phyloP scores from a whole-genome alignment of 2,329 filamentous ascomycete species.

The Fusarium sp. region DNA sequence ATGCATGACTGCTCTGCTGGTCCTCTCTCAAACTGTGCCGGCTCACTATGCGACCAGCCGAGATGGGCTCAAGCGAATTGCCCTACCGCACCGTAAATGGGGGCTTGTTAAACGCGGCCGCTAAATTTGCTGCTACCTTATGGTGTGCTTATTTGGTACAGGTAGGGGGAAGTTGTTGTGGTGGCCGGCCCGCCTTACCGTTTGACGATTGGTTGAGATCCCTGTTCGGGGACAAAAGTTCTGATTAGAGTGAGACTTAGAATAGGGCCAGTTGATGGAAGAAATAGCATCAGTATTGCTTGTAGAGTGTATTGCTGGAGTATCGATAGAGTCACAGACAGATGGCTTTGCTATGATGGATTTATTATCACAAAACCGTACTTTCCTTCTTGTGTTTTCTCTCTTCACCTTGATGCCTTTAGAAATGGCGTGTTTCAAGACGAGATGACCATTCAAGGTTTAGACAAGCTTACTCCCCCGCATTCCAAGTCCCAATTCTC shows the following conservation, averaged over 20 bases:
- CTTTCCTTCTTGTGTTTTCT: background rate
- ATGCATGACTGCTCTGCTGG: background rate
- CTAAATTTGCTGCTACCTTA: slow-evolving; percentile 10
- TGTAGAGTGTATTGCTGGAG: background rate
- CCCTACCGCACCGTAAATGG: background rate
- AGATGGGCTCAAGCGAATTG: slow-evolving; percentile 4
- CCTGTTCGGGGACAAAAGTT: slow-evolving; percentile 15
- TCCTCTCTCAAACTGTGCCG: slow-evolving; percentile 1
- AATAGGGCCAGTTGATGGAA: background rate
- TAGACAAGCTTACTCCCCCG: slow-evolving; percentile 35
- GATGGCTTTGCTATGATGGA: background rate
- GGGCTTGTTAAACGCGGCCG: slow-evolving; percentile 16
- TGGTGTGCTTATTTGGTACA: background rate
- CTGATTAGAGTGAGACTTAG: background rate
- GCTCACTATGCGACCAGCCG: slow-evolving; percentile 27
- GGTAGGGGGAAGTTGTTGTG: slow-evolving; percentile 1
- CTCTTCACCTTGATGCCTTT: background rate
- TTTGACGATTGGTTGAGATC: slow-evolving; percentile 21
- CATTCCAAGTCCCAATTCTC: slow-evolving; percentile 32
- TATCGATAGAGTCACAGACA: background rate
- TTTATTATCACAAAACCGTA: background rate
- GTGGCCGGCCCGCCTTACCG: slow-evolving; percentile 37
- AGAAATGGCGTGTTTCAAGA: background rate
- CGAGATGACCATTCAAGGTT: background rate
- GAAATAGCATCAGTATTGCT: background rate